These are phyloP conservation scores for Metschnikowia lunata DNA, from an alignment of 805 yeast species.

Conservation along the genomic window DNA sequence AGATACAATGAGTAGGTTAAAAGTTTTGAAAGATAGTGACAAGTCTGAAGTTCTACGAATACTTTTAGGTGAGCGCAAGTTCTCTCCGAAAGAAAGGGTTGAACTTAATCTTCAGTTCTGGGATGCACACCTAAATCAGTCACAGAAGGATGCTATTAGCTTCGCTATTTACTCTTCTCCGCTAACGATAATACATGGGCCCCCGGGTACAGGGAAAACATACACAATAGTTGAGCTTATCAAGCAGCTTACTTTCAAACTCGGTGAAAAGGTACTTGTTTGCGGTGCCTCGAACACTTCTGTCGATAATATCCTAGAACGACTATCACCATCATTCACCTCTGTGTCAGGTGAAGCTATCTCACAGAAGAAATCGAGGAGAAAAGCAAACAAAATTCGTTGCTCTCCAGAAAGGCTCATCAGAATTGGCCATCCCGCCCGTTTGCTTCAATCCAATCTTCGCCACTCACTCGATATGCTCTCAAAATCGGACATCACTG, in stretches of 20 bases:
- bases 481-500: constrained; percentile 53
- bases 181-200: constrained; percentile 66
- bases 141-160: constrained; percentile 70
- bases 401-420: constrained; percentile 43
- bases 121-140: constrained; percentile 50
- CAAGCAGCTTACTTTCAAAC: constrained; percentile 55
- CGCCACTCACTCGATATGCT: constrained; percentile 75
- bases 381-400: constrained; percentile 22
- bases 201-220: constrained; percentile 83
- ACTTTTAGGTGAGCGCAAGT: constrained; percentile 43
- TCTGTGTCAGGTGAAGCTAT: neutral
- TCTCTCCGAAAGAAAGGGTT: constrained; percentile 19
- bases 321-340: constrained; percentile 43
- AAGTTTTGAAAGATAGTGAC: constrained; percentile 41
- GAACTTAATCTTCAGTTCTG: constrained; percentile 23
- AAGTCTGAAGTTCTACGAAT: constrained; percentile 36
- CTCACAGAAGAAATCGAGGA: constrained; percentile 7
- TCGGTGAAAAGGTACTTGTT: constrained; percentile 57
- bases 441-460: constrained; percentile 58
- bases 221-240: constrained; percentile 79
- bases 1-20: constrained; percentile 63
- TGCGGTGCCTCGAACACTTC: constrained; percentile 95
- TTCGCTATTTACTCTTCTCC: constrained; percentile 57
- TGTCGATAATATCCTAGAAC: constrained; percentile 84
- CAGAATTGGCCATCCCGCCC: constrained; percentile 91